Evolutionary conservation across 176 grass and related monocot species (phyloP).

Genomic region (Calamus simplicifolius): DNA sequence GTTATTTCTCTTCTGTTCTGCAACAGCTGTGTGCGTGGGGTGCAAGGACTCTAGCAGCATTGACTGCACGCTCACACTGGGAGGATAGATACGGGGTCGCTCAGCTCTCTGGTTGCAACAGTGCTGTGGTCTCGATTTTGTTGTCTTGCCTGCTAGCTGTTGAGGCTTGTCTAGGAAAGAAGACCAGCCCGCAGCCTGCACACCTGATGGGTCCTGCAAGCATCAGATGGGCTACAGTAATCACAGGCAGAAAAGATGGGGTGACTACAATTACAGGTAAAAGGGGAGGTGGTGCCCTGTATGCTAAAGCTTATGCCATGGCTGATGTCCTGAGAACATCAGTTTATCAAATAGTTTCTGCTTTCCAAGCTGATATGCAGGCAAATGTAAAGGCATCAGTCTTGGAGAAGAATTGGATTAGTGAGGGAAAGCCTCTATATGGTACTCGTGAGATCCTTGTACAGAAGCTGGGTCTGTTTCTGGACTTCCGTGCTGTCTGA

Average conservation of each 20-base stretch:
- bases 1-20: background rate
- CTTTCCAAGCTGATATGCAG: conserved; percentile 63
- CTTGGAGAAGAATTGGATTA: conserved; percentile 87
- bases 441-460: conserved; percentile 65
- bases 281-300: conserved; percentile 32
- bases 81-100: conserved; percentile 90
- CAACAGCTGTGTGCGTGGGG: conserved; percentile 74
- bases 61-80: conserved; percentile 54
- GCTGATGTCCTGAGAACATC: conserved; percentile 72
- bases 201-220: conserved; percentile 40
- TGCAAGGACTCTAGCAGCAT: conserved; percentile 52
- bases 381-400: conserved; percentile 58
- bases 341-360: conserved; percentile 76
- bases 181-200: conserved; percentile 37
- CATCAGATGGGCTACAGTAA: conserved; percentile 53
- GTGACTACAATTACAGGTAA: conserved; percentile 39
- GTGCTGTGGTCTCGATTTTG: conserved; percentile 60
- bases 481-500: conserved; percentile 75
- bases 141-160: conserved; percentile 66
- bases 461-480: conserved; percentile 74
- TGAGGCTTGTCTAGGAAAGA: conserved; percentile 90
- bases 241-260: conserved; percentile 40
- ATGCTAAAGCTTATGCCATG: conserved; percentile 60
- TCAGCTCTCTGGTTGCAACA: conserved; percentile 81
- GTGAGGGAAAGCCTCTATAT: conserved; percentile 67